Percentiles rank a stretch among this genome's conserved stretches.
These are phyloP conservation scores for Pinus tabuliformis DNA, from an alignment of 75 land plant species.

Conservation along the genomic window DNA sequence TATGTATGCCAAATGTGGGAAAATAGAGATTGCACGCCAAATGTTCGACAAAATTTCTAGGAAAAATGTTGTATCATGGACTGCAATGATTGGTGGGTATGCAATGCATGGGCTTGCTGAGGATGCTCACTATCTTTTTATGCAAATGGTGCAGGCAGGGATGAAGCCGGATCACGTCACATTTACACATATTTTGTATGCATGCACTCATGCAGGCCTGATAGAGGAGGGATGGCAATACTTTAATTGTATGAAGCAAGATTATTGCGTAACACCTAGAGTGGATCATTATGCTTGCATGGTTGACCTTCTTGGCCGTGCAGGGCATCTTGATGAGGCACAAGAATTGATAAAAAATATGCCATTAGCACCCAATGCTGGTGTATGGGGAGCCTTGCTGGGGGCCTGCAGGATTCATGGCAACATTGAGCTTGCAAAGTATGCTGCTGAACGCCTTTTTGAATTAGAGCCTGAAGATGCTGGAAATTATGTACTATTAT, in stretches of 20 bases:
- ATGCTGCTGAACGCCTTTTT: conserved; percentile 10
- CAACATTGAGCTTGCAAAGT: conserved; percentile 3
- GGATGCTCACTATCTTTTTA: conserved; percentile 15
- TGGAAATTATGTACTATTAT: conserved; percentile 18
- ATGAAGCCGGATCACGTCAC: conserved; percentile 19
- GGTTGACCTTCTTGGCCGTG: conserved; percentile 27
- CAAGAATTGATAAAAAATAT: conserved; percentile 17
- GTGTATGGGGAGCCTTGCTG: conserved; percentile 21
- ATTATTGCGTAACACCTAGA: neutral
- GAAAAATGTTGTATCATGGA: conserved; percentile 25
- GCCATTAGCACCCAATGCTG: conserved; percentile 15
- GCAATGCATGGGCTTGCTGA: conserved; percentile 15
- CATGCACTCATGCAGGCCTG: conserved; percentile 28
- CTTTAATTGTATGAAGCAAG: conserved; percentile 6
- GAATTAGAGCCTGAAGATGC: conserved; percentile 12
- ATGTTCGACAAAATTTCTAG: conserved; percentile 12
- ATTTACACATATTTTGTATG: conserved; percentile 7
- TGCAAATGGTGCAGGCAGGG: conserved; percentile 8
- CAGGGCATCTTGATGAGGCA: conserved; percentile 15
- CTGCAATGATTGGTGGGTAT: conserved; percentile 31
- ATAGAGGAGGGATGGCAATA: conserved; percentile 20
- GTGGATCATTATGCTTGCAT: conserved; percentile 22
- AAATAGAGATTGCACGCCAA: conserved; percentile 5
- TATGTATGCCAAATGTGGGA: conserved; percentile 33
- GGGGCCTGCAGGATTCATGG: conserved; percentile 22